Conservation (phyloP, 2,329 filamentous ascomycete genomes). For the Drechmeria coniospora region DNA sequence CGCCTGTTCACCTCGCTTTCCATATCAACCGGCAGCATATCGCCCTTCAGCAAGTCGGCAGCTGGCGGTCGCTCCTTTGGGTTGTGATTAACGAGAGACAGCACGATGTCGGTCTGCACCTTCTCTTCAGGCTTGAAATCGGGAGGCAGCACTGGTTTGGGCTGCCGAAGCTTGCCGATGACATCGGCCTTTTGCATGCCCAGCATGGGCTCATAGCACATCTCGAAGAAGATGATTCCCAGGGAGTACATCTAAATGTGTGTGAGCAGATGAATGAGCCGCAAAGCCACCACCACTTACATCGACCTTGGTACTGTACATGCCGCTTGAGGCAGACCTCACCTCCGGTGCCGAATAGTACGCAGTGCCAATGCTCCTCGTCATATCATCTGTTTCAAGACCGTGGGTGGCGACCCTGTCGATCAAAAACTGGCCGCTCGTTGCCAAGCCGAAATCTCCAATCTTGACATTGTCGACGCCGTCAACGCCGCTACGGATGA, state of each 20-base stretch:
- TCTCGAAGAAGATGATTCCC: conserved; percentile 96
- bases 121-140: conserved; percentile 58
- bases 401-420: conserved; percentile 32
- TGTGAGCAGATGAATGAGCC: conserved; percentile 1
- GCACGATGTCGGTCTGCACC: conserved; percentile 63
- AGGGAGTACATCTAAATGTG: conserved; percentile 70
- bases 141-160: conserved; percentile 51
- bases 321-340: conserved; percentile 54
- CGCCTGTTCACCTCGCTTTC: conserved; percentile 83
- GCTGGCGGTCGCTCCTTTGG: conserved; percentile 73
- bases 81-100: conserved; percentile 65
- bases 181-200: conserved; percentile 50
- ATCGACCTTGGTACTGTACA: conserved; percentile 89
- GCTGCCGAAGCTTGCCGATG: conserved; percentile 52
- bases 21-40: conserved; percentile 77
- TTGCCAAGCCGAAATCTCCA: conserved; percentile 90
- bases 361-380: conserved; percentile 58
- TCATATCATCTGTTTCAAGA: conserved; percentile 47
- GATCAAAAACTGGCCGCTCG: conserved; percentile 61
- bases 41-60: conserved; percentile 66
- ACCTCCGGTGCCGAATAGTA: conserved; percentile 92
- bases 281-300: conserved; percentile 28
- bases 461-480: conserved; percentile 82
- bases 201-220: conserved; percentile 61
- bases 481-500: conserved; percentile 57